Percentiles rank a stretch among this genome's conserved stretches.
Evolutionary conservation across 2,329 filamentous ascomycete species (phyloP).

Genomic region (Diaporthe velutina): DNA sequence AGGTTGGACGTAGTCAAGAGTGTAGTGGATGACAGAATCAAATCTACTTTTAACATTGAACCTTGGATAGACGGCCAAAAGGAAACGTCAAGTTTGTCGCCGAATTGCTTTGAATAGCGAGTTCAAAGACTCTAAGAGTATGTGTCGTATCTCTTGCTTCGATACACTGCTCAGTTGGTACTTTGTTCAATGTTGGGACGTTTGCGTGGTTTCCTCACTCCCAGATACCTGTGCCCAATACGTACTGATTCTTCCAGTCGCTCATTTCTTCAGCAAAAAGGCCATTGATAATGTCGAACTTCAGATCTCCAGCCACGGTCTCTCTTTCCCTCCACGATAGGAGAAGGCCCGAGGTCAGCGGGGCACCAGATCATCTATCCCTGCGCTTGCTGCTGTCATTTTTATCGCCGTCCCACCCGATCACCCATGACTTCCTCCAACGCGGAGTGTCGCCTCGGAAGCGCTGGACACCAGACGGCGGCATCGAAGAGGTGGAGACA

Average conservation of each 20-base stretch:
- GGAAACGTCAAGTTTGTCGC: neutral
- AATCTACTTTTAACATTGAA: neutral
- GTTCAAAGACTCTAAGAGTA: neutral
- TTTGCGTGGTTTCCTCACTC: too few relatives aligned
- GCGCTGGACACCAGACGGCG: neutral
- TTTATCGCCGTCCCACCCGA: neutral
- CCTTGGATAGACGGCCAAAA: neutral
- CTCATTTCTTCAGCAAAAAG: neutral
- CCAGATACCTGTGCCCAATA: too few relatives aligned
- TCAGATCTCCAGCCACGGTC: neutral
- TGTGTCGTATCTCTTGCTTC: neutral
- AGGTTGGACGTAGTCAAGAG: neutral
- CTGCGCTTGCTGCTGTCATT: conserved; percentile 2
- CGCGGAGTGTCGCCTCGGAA: conserved; percentile 11
- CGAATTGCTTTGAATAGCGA: neutral
- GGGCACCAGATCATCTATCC: neutral
- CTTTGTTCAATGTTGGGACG: too few relatives aligned
- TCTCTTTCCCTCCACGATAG: neutral
- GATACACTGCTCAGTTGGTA: too few relatives aligned
- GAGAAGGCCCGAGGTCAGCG: neutral
- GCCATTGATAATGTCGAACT: neutral
- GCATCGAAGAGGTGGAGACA: neutral
- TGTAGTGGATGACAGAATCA: neutral
- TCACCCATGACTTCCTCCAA: conserved; percentile 22
- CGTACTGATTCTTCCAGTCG: neutral